Percentiles rank a stretch among this genome's conserved stretches.
Evolutionary conservation across 768 basidiomycete genomes (phyloP).

Genomic region (Pleurotus djamor): DNA sequence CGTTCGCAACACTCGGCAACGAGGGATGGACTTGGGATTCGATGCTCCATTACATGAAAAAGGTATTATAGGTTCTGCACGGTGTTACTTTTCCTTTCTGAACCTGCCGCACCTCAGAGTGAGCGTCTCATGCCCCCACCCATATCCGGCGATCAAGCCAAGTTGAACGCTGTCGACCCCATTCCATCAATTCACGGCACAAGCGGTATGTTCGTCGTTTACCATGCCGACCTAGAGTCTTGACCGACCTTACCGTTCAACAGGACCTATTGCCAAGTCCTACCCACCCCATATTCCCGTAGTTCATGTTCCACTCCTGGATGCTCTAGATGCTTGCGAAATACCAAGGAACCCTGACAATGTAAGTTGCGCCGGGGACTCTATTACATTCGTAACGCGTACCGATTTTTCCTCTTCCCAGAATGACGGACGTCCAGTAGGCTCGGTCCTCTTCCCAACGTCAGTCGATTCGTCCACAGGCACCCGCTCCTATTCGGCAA

Average conservation of each 20-base stretch:
- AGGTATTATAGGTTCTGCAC: not conserved
- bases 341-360: constrained; percentile 11
- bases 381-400: not conserved
- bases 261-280: constrained; percentile 10
- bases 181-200: not conserved
- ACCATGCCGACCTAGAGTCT: not conserved
- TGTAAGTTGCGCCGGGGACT: not conserved
- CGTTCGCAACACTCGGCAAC: constrained; percentile 13
- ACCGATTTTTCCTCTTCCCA: not conserved
- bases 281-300: constrained; percentile 7
- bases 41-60: not conserved
- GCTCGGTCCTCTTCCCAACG: constrained; percentile 4
- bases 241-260: not conserved
- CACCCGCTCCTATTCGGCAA: constrained; percentile 23
- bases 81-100: not conserved
- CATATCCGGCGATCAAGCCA: not conserved
- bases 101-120: not conserved
- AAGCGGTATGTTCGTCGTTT: not conserved
- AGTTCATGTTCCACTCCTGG: constrained; percentile 4
- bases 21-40: constrained; percentile 1
- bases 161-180: not conserved
- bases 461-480: constrained; percentile 17
- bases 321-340: constrained; percentile 5
- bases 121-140: constrained; percentile 11
- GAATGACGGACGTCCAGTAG: constrained; percentile 9